A percentile compares a stretch with the other conserved stretches of the same genome.
These are phyloP conservation scores for Penicillium sp. DNA, from an alignment of 2,329 filamentous ascomycete species.

Conservation along the genomic window DNA sequence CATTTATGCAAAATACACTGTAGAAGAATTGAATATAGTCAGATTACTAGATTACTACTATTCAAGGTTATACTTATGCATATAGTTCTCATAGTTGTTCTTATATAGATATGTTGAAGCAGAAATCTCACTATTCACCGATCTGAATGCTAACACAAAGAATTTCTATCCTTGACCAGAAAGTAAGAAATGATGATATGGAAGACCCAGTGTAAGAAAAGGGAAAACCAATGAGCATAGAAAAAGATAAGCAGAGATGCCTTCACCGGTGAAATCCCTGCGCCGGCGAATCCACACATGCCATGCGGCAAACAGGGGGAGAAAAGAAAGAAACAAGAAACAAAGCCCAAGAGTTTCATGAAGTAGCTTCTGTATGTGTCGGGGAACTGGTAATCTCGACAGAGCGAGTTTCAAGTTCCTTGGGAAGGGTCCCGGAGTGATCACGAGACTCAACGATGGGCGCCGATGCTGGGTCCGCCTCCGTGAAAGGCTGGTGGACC, in stretches of 20 bases:
- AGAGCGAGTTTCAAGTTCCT: constrained; percentile 38
- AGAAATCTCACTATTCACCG: neutral
- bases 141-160: neutral
- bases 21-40: neutral
- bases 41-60: neutral
- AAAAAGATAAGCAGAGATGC: constrained; percentile 10
- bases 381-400: constrained; percentile 31
- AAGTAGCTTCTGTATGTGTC: constrained; percentile 28
- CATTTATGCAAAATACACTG: neutral
- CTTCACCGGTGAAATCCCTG: constrained; percentile 13
- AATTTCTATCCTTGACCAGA: neutral
- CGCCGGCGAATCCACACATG: constrained; percentile 24
- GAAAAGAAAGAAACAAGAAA: constrained; percentile 2
- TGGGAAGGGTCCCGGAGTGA: constrained; percentile 24
- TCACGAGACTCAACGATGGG: constrained; percentile 17
- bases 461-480: constrained; percentile 8
- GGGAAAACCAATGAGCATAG: neutral
- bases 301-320: constrained; percentile 12
- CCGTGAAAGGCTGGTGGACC: constrained; percentile 12
- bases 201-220: neutral
- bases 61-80: neutral
- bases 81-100: neutral
- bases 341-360: constrained; percentile 14
- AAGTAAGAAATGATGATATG: neutral
- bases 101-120: neutral